Evolutionary conservation across 1,284 basidiomycete genomes (phyloP).

Genomic region (Leccinum solheimii): DNA sequence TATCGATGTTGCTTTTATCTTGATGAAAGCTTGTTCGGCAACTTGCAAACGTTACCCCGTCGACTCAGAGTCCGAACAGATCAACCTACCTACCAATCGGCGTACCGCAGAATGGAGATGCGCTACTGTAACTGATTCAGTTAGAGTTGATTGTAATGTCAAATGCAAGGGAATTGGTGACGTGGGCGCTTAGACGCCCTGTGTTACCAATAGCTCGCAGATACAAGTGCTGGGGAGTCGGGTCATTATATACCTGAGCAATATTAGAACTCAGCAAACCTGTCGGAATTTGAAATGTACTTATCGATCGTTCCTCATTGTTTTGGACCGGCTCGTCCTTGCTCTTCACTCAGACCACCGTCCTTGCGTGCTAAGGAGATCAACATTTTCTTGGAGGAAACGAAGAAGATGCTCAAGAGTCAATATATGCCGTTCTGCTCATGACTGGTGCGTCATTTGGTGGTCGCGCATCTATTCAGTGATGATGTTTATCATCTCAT

Average conservation of each 20-base stretch:
- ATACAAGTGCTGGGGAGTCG: too few species aligned
- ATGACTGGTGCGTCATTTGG: slow-evolving; percentile 63
- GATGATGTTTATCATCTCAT: background rate
- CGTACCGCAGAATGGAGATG: background rate
- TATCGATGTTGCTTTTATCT: background rate
- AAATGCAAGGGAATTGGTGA: background rate
- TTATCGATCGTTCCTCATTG: slow-evolving; percentile 53
- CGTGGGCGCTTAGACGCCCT: background rate
- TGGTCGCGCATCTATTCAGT: background rate
- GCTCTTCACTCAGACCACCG: slow-evolving; percentile 51
- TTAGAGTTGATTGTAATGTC: background rate
- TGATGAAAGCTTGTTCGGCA: background rate
- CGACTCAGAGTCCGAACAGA: background rate
- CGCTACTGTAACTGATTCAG: background rate
- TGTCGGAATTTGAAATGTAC: too few species aligned
- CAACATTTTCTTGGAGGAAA: slow-evolving; percentile 68
- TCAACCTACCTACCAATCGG: background rate
- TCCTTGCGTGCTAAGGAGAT: slow-evolving; percentile 50
- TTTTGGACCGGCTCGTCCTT: slow-evolving; percentile 78
- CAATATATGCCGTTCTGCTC: slow-evolving; percentile 84
- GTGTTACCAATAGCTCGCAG: too few species aligned
- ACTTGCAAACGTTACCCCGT: background rate
- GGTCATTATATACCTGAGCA: too few species aligned
- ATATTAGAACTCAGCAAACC: too few species aligned
- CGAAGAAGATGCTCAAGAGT: slow-evolving; percentile 72